A percentile compares a stretch with the other conserved stretches of the same genome.
Conservation (phyloP, 2,329 filamentous ascomycete species). For the Dactylellina cionopaga region DNA sequence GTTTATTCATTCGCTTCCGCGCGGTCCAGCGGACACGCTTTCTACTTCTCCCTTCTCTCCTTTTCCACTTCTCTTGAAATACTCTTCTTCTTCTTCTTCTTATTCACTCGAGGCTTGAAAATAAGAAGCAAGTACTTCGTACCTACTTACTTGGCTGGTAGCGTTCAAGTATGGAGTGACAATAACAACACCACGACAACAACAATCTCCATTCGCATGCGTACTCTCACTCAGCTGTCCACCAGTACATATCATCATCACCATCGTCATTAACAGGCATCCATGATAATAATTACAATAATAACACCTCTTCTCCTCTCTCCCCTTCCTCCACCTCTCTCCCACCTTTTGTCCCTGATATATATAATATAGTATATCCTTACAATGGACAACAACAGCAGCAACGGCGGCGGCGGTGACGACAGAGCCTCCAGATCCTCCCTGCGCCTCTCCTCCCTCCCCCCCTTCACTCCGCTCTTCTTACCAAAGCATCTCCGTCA, state of each 20-base stretch:
- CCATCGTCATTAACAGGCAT: neutral
- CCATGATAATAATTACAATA: neutral
- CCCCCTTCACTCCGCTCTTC: slow-evolving; percentile 3
- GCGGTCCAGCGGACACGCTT: too few species aligned
- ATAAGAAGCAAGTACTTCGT: too few species aligned
- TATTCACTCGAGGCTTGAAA: neutral
- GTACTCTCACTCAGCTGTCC: neutral
- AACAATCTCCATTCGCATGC: too few species aligned
- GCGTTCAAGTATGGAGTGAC: too few species aligned
- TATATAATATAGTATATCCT: neutral
- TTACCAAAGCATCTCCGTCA: slow-evolving; percentile 36
- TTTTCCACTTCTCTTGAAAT: neutral
- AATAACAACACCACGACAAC: too few species aligned
- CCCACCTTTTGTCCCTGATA: slow-evolving; percentile 1
- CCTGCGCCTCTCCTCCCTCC: slow-evolving; percentile 11
- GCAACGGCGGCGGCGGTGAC: neutral
- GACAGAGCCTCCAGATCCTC: neutral
- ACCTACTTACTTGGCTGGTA: too few species aligned
- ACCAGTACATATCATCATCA: neutral
- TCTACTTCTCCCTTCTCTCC: neutral
- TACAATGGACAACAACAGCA: neutral
- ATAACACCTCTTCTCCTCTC: neutral
- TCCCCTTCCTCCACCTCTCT: neutral
- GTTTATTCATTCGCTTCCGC: too few species aligned
- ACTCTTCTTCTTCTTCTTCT: neutral